phyloP scores from a whole-genome alignment of 768 basidiomycete genomes.

The Chlorophyllum brunneum region DNA sequence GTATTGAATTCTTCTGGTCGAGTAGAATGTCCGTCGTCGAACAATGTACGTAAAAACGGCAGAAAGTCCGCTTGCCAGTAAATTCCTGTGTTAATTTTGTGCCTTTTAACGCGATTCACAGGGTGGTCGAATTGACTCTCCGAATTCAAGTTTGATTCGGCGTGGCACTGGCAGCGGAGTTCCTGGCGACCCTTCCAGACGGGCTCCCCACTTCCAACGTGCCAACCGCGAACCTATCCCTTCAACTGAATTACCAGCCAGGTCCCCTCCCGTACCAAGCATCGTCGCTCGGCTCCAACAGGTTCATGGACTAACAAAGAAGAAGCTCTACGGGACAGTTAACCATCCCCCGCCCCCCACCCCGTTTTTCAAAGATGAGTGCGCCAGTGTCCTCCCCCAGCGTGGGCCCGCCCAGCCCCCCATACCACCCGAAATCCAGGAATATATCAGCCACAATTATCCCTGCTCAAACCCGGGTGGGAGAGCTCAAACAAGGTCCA shows the following conservation, averaged over 20 bases:
- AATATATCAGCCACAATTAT: constrained; percentile 9
- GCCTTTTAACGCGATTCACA: constrained; percentile 9
- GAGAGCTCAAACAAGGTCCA: constrained; percentile 5
- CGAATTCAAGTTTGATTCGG: constrained; percentile 5
- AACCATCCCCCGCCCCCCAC: constrained; percentile 36
- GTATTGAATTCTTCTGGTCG: constrained; percentile 5
- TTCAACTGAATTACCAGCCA: neutral
- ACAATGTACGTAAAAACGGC: constrained; percentile 11
- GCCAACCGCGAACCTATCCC: neutral
- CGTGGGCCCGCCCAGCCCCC: constrained; percentile 26
- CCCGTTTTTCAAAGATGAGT: constrained; percentile 54
- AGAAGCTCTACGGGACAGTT: constrained; percentile 51
- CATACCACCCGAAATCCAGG: constrained; percentile 18
- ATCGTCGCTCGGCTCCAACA: constrained; percentile 63
- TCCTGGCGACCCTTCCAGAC: constrained; percentile 2
- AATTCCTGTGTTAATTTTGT: neutral
- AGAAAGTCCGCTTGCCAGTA: constrained; percentile 1
- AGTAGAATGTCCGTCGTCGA: constrained; percentile 5
- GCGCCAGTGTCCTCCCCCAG: constrained; percentile 23
- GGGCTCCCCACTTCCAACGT: neutral
- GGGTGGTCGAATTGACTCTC: constrained; percentile 10
- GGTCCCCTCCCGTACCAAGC: constrained; percentile 31
- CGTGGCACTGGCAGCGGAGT: neutral
- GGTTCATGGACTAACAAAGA: constrained; percentile 67
- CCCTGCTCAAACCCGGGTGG: constrained; percentile 8